A percentile compares a stretch with the other conserved stretches of the same genome.
These are phyloP conservation scores for Alternaria incomplexa DNA, from an alignment of 2,329 filamentous ascomycete species.

Conservation along the genomic window DNA sequence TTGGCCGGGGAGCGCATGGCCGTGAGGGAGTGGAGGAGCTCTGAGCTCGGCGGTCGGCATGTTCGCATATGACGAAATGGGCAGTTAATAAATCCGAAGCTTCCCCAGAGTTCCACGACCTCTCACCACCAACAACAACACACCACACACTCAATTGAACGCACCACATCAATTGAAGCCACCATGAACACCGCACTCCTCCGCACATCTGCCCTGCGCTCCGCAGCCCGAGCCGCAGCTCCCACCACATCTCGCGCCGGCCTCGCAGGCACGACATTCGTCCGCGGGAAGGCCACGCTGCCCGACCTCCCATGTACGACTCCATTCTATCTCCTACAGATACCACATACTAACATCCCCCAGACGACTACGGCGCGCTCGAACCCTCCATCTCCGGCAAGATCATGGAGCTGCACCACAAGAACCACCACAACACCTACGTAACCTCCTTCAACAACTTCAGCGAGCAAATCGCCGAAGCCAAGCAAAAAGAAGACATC, in stretches of 20 bases:
- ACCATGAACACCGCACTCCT: constrained; percentile 79
- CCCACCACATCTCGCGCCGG: constrained; percentile 67
- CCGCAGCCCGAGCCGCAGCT: constrained; percentile 72
- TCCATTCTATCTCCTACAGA: no score
- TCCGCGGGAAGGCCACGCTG: constrained; percentile 87
- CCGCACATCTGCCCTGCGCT: constrained; percentile 72
- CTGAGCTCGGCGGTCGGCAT: constrained; percentile 25
- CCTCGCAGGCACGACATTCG: constrained; percentile 75
- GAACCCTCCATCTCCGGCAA: constrained; percentile 83
- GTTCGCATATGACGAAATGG: constrained; percentile 36
- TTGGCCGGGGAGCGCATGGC: constrained; percentile 15
- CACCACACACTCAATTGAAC: constrained; percentile 29
- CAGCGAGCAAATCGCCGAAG: constrained; percentile 70
- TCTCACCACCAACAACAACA: constrained; percentile 4
- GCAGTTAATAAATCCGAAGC: constrained; percentile 18
- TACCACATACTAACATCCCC: neutral
- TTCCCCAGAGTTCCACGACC: constrained; percentile 8
- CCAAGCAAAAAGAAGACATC: constrained; percentile 61
- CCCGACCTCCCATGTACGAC: constrained; percentile 84
- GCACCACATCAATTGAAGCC: constrained; percentile 22
- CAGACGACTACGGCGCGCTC: constrained; percentile 96
- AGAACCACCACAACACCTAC: constrained; percentile 93
- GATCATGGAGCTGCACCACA: constrained; percentile 97
- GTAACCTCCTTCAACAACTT: constrained; percentile 87
- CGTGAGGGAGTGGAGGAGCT: constrained; percentile 17